These are phyloP conservation scores for Pseudopyrenochaeta lycopersici DNA, from an alignment of 2,329 filamentous ascomycete species.

Conservation along the genomic window DNA sequence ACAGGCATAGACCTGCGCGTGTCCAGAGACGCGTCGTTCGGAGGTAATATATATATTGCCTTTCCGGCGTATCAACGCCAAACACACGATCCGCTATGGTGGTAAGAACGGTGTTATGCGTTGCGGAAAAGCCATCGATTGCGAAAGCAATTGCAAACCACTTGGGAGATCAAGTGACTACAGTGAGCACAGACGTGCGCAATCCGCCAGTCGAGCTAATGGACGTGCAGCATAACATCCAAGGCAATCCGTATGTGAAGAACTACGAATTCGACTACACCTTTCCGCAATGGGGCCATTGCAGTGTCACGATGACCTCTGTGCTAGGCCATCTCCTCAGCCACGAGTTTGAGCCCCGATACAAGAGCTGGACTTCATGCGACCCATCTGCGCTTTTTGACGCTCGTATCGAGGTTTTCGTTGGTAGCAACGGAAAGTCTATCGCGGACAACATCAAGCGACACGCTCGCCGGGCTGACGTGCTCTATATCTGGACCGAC, in stretches of 20 bases:
- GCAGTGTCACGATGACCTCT: constrained; percentile 90
- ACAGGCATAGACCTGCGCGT: no score
- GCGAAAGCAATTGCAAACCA: constrained; percentile 93
- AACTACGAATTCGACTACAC: constrained; percentile 93
- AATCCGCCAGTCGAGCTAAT: not conserved
- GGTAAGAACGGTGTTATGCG: constrained; percentile 71
- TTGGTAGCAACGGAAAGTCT: constrained; percentile 60
- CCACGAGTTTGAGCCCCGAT: constrained; percentile 79
- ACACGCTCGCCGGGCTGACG: no score
- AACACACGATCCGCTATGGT: no score
- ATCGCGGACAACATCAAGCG: not conserved
- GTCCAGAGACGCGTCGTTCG: no score
- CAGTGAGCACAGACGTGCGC: constrained; percentile 57
- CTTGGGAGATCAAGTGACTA: constrained; percentile 79
- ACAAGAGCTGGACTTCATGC: constrained; percentile 82
- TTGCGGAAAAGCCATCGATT: constrained; percentile 91
- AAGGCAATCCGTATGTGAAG: constrained; percentile 79
- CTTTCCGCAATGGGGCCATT: constrained; percentile 85
- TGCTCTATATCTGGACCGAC: no score
- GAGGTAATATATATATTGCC: no score
- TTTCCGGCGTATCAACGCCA: no score
- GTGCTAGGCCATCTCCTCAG: constrained; percentile 87
- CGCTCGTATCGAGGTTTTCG: constrained; percentile 71
- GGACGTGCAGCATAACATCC: constrained; percentile 68
- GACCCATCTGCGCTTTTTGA: constrained; percentile 82